Conservation (phyloP, 345 rosid genomes). For the Lumnitzera racemosa region DNA sequence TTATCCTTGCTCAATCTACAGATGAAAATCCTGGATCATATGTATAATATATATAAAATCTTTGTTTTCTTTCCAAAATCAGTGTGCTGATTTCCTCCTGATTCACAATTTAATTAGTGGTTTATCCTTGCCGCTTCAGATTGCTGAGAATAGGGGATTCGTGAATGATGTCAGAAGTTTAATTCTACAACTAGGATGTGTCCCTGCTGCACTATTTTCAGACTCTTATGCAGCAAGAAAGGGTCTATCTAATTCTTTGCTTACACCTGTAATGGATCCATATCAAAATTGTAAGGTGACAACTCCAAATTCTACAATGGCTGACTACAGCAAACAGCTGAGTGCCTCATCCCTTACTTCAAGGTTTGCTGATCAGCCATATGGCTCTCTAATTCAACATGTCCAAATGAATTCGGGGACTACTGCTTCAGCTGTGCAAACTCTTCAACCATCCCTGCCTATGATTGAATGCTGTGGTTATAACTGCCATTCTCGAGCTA, state of each 20-base stretch:
- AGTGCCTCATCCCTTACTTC: conserved; percentile 26
- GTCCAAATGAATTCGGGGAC: conserved; percentile 14
- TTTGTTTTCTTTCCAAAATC: neutral
- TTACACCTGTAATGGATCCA: conserved; percentile 19
- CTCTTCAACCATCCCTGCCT: neutral
- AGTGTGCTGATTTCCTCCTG: neutral
- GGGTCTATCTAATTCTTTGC: conserved; percentile 37
- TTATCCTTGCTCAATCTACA: too few relatives aligned
- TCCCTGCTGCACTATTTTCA: conserved; percentile 66
- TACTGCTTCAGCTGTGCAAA: conserved; percentile 13
- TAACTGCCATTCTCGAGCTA: conserved; percentile 2
- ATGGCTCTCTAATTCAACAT: conserved; percentile 13
- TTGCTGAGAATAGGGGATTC: conserved; percentile 71
- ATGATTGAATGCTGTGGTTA: neutral
- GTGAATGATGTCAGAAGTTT: conserved; percentile 67
- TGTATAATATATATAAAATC: too few relatives aligned
- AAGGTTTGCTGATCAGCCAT: conserved; percentile 16
- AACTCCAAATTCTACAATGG: conserved; percentile 9
- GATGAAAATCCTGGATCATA: too few relatives aligned
- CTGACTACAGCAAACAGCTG: conserved; percentile 34
- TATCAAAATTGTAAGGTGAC: conserved; percentile 18
- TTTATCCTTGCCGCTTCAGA: conserved; percentile 37
- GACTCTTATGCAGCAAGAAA: conserved; percentile 35
- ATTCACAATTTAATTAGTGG: neutral
- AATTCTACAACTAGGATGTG: conserved; percentile 66